These are phyloP conservation scores for Phytopythium sindhum DNA, from an alignment of 352 stramenopile species.

Conservation along the genomic window DNA sequence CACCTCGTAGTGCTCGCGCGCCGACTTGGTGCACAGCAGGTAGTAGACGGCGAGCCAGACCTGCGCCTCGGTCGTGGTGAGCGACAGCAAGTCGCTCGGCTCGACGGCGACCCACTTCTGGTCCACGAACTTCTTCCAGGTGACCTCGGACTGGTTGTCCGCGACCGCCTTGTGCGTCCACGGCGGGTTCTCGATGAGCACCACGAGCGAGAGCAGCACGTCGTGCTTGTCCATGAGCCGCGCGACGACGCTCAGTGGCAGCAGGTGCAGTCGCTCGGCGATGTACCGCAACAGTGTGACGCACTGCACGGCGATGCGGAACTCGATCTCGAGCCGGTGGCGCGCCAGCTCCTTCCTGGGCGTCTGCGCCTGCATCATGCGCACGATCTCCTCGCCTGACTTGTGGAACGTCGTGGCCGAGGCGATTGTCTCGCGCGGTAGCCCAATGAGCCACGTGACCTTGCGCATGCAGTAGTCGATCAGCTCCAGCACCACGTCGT, in stretches of 20 bases:
- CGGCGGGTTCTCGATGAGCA: conserved; percentile 94
- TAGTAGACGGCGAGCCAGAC: conserved; percentile 95
- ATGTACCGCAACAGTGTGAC: conserved; percentile 90
- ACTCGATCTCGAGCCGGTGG: conserved; percentile 86
- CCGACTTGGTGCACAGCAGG: conserved; percentile 89
- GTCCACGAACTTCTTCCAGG: conserved; percentile 92
- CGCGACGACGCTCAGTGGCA: conserved; percentile 86
- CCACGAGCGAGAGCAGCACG: conserved; percentile 88
- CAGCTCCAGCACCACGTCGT: conserved; percentile 89
- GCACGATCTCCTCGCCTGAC: conserved; percentile 56
- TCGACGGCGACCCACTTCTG: conserved; percentile 90
- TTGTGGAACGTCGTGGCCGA: conserved; percentile 71
- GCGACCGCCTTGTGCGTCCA: conserved; percentile 86
- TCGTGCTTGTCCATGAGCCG: conserved; percentile 97
- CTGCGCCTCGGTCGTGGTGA: conserved; percentile 94
- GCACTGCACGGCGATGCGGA: conserved; percentile 78
- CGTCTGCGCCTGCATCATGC: conserved; percentile 58
- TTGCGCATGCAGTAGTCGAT: conserved; percentile 93
- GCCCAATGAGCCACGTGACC: conserved; percentile 75
- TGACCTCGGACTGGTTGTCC: conserved; percentile 21
- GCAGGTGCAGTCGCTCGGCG: conserved; percentile 81
- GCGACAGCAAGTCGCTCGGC: conserved; percentile 84
- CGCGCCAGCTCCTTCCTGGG: conserved; percentile 55
- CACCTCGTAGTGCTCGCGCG: conserved; percentile 92
- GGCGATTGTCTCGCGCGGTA: conserved; percentile 56